Evolutionary conservation across 768 basidiomycete species (phyloP).

Genomic region (Tricholoma sp.): DNA sequence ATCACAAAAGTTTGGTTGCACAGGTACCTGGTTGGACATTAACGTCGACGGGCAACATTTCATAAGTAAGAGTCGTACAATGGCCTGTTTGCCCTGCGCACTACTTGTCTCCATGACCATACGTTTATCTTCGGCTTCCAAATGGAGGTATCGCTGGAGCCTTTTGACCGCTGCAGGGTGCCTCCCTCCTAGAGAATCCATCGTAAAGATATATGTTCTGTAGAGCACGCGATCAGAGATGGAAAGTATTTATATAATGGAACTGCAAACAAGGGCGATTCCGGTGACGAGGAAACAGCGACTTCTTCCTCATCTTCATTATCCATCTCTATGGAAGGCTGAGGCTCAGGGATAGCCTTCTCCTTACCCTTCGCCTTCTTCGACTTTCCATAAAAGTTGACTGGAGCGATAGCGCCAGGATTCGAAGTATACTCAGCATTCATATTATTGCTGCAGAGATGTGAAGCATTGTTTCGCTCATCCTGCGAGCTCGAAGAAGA

Average conservation of each 20-base stretch:
- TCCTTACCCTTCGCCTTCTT: slow-evolving; percentile 15
- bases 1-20: slow-evolving; percentile 86
- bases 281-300: background rate
- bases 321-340: slow-evolving; percentile 7
- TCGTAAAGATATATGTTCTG: slow-evolving; percentile 79
- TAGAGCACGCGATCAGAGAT: background rate
- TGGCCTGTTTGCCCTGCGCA: slow-evolving; percentile 44
- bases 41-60: background rate
- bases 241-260: background rate
- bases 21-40: slow-evolving; percentile 60
- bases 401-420: slow-evolving; percentile 2
- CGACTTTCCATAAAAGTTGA: slow-evolving; percentile 8
- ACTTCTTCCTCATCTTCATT: slow-evolving; percentile 9
- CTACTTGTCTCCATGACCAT: slow-evolving; percentile 30
- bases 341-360: slow-evolving; percentile 6
- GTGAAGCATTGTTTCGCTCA: background rate
- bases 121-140: slow-evolving; percentile 77
- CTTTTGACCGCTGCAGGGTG: slow-evolving; percentile 63
- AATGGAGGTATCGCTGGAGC: slow-evolving; percentile 61
- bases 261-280: background rate
- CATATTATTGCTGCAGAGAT: background rate
- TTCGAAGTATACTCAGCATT: background rate
- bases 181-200: slow-evolving; percentile 82
- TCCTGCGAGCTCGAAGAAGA: slow-evolving; percentile 1
- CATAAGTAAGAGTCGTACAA: slow-evolving; percentile 32